These are phyloP conservation scores for Aspergillus awamori DNA, from an alignment of 2,329 filamentous ascomycete genomes.

Conservation along the genomic window DNA sequence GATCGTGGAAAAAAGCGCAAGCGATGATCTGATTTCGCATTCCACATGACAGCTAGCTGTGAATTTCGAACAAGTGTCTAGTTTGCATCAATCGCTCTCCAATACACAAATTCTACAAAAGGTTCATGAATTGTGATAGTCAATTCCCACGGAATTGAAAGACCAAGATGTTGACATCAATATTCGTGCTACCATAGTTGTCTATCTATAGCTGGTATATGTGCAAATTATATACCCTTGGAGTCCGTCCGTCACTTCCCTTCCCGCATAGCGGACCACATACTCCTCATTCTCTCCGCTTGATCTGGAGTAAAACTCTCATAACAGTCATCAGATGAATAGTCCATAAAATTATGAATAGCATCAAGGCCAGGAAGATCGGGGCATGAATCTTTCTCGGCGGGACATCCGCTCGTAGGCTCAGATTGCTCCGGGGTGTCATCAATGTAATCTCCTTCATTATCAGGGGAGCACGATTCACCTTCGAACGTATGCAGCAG, in stretches of 20 bases:
- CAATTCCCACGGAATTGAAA: too few species aligned
- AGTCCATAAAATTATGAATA: constrained; percentile 65
- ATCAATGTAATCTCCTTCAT: constrained; percentile 47
- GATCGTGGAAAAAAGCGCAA: constrained; percentile 74
- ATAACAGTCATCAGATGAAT: constrained; percentile 60
- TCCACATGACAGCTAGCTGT: not conserved
- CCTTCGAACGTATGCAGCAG: constrained; percentile 50
- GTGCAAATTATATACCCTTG: constrained; percentile 7
- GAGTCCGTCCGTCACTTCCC: constrained; percentile 31
- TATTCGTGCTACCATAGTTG: too few species aligned
- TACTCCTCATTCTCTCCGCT: constrained; percentile 53
- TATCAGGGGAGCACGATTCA: constrained; percentile 36
- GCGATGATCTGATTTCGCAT: constrained; percentile 49
- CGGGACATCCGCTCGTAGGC: constrained; percentile 62
- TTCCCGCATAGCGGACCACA: constrained; percentile 51
- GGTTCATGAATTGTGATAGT: too few species aligned
- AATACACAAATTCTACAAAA: not conserved
- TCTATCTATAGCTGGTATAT: not conserved
- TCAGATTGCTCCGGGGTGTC: constrained; percentile 54
- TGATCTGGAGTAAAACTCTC: constrained; percentile 55
- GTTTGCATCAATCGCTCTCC: not conserved
- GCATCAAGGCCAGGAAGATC: constrained; percentile 50
- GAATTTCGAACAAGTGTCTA: not conserved
- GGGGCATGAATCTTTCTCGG: constrained; percentile 55
- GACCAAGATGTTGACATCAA: too few species aligned